Evolutionary conservation across 1,284 basidiomycete genomes (phyloP), one percentile per base, ranked within the genome.

Genomic region (Irpex sp.): DNA sequence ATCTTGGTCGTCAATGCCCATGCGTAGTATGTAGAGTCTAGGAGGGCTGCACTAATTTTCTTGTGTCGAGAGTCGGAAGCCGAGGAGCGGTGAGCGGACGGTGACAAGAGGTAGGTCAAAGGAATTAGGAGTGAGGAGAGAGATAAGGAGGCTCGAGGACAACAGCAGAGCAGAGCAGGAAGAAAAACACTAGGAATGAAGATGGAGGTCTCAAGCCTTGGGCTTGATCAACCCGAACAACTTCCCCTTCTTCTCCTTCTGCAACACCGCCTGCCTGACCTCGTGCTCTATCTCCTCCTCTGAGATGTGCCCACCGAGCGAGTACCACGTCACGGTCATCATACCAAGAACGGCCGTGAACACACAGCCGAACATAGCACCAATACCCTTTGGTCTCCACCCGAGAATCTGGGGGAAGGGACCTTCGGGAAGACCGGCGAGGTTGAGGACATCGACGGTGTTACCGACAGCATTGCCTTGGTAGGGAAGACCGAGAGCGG

Each of bases 361-460:
- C 60, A 95, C 87, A 71, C 93, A 95, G 72, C 92, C 95, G 0
- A 87, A 83, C 82, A 98, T 87, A 21, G 95, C 95, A 35, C 87
- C 86, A 65, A 94, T 92, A 33, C 91, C 94, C 74, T 83, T 88
- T 31, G 87, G 75, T 61, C 84, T 86, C 93, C 93, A 96, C n/a
- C 92, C 92, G 57, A 88, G 73, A 56, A 80, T 78, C 73, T 93
- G 91, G 17, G 78, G 82, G 79, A 75, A 92, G 13, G 92, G 92
- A 6, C 92, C 92, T 13, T 82, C 67, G 3, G 77, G 77, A 17
- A 90, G 76, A 0, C 92, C 92, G 0, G 69, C 65, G 56, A 94
- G 76, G 69, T 94, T 87, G 2, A 83, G 86, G 15, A 81, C 72
- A 13, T 81, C 83, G 46, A 17, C 50, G n/a, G 81, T 77, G 66